Percentiles rank a stretch among this genome's conserved stretches.
Evolutionary conservation across 1,284 basidiomycete species (phyloP).

Genomic region (Puccinia hordei): DNA sequence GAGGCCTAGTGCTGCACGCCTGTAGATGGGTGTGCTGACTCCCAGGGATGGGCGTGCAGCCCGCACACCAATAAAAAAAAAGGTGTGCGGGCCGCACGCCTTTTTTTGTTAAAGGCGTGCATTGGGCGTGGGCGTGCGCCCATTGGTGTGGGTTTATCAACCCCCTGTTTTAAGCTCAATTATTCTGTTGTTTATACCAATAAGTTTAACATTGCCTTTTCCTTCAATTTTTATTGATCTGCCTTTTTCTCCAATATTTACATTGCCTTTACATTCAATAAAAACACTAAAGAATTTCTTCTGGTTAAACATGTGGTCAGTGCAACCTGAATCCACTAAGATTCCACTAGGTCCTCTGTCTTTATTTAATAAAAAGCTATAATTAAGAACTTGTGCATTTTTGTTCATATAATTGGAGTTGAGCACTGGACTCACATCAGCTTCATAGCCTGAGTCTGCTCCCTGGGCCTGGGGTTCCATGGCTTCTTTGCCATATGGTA

Average conservation of each 20-base stretch:
- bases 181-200: neutral
- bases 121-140: too few relatives aligned
- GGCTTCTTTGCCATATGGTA: neutral
- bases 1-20: too few relatives aligned
- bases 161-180: neutral
- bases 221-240: slow-evolving; percentile 24
- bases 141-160: too few relatives aligned
- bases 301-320: slow-evolving; percentile 33
- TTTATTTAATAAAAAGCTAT: slow-evolving; percentile 1
- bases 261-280: slow-evolving; percentile 12
- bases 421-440: neutral
- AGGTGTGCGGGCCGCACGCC: too few relatives aligned
- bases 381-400: slow-evolving; percentile 4
- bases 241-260: slow-evolving; percentile 26
- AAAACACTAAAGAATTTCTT: neutral
- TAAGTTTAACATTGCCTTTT: slow-evolving; percentile 19
- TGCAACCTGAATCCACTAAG: slow-evolving; percentile 28
- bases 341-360: slow-evolving; percentile 18
- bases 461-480: neutral
- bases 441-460: slow-evolving; percentile 10
- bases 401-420: neutral
- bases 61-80: too few relatives aligned
- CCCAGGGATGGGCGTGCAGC: too few relatives aligned
- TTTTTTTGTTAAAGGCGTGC: too few relatives aligned
- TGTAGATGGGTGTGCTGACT: too few relatives aligned